These are phyloP conservation scores for Dacryopinax spathularia DNA, from an alignment of 768 basidiomycete genomes.

Conservation along the genomic window DNA sequence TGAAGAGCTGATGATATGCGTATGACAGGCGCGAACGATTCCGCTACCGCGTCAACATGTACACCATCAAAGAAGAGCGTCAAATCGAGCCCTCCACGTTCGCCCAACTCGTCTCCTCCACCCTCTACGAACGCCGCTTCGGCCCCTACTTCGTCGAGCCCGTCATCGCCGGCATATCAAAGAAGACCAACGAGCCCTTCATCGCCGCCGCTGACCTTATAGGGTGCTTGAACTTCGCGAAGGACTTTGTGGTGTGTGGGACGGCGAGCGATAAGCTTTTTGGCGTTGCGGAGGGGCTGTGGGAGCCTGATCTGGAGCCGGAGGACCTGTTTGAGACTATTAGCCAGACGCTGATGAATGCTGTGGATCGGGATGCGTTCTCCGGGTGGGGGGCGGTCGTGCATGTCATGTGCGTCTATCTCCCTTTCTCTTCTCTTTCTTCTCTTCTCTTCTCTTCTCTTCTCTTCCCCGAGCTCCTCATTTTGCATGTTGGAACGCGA, in stretches of 20 bases:
- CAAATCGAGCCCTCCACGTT: conserved; percentile 94
- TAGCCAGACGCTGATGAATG: conserved; percentile 86
- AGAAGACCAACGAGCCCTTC: conserved; percentile 54
- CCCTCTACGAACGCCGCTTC: conserved; percentile 90
- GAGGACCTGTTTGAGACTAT: conserved; percentile 98
- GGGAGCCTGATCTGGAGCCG: conserved; percentile 92
- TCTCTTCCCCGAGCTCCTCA: not conserved
- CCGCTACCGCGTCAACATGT: conserved; percentile 94
- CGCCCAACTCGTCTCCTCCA: conserved; percentile 86
- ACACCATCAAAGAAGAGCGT: conserved; percentile 97
- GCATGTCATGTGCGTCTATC: conserved; percentile 79
- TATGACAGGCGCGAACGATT: conserved; percentile 64
- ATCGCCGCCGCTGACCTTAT: conserved; percentile 92
- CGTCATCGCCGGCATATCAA: conserved; percentile 72
- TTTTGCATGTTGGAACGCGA: conserved; percentile 8
- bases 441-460: not conserved
- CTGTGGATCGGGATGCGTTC: conserved; percentile 88
- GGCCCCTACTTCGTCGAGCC: conserved; percentile 95
- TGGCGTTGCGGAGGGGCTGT: conserved; percentile 94
- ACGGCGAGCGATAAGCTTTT: conserved; percentile 84
- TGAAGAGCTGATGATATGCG: not conserved
- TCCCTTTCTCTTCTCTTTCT: not conserved
- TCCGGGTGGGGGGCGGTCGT: conserved; percentile 96
- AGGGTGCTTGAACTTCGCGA: conserved; percentile 83
- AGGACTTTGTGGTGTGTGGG: conserved; percentile 94